Conservation (phyloP, 257 asterid genomes). For the Solanum etuberosum region DNA sequence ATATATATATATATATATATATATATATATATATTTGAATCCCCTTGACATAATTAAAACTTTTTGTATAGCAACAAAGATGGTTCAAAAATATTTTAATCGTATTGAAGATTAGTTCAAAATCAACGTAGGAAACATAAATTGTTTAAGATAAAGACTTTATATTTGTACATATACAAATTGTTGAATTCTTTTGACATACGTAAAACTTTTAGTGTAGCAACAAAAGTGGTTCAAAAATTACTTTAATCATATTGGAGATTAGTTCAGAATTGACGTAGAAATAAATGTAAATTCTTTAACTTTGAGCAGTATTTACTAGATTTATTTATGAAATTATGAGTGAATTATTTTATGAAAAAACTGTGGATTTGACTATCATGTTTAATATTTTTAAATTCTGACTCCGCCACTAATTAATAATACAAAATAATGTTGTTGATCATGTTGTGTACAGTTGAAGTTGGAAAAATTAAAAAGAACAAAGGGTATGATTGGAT, state of each 20-base stretch:
- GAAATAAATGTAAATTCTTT: background rate
- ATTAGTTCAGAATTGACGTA: background rate
- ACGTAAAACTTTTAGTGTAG: background rate
- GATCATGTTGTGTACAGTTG: background rate
- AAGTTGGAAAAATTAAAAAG: background rate
- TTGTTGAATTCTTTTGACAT: background rate
- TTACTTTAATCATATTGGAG: background rate
- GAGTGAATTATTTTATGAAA: background rate
- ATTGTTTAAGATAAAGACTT: background rate
- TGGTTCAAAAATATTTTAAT: background rate
- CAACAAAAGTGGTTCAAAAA: background rate
- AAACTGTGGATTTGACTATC: background rate
- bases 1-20: background rate
- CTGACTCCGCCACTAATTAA: no score
- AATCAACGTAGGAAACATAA: background rate
- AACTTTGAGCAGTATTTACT: background rate
- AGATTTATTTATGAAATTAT: background rate
- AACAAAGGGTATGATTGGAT: background rate
- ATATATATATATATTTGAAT: background rate
- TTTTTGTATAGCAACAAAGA: background rate
- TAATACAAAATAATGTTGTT: background rate
- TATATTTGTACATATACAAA: background rate
- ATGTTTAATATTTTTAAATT: background rate
- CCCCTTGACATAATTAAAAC: background rate
- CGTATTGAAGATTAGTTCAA: background rate